Conservation (phyloP, 2,329 filamentous ascomycete species). For the Xylaria sp. region DNA sequence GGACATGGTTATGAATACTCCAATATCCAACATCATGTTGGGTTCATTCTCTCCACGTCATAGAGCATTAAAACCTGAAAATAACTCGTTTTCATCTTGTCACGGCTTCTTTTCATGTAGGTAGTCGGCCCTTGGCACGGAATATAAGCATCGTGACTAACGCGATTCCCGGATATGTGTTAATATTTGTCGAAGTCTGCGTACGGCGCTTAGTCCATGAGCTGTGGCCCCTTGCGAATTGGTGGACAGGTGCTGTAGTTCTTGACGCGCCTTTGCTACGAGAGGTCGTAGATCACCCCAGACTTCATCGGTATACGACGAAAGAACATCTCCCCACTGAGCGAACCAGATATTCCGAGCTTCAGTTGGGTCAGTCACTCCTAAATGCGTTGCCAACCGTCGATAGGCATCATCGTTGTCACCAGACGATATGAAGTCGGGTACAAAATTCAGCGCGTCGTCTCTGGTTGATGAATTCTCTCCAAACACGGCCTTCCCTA, state of each 20-base stretch:
- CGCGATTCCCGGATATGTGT: slow-evolving; percentile 34
- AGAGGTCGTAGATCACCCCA: slow-evolving; percentile 60
- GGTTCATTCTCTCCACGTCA: too few species aligned
- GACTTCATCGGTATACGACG: slow-evolving; percentile 58
- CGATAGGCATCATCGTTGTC: slow-evolving; percentile 13
- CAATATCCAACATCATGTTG: too few species aligned
- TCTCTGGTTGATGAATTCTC: slow-evolving; percentile 25
- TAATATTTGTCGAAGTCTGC: slow-evolving; percentile 38
- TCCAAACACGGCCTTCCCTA: slow-evolving; percentile 28
- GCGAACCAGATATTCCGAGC: slow-evolving; percentile 45
- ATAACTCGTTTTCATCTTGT: too few species aligned
- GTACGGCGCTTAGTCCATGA: slow-evolving; percentile 33
- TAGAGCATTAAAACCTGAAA: too few species aligned
- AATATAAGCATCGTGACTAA: slow-evolving; percentile 1
- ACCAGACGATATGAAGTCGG: slow-evolving; percentile 35
- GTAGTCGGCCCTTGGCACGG: neutral
- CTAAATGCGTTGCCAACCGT: slow-evolving; percentile 33
- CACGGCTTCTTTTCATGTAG: neutral
- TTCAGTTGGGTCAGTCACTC: slow-evolving; percentile 35
- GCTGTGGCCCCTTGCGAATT: slow-evolving; percentile 19
- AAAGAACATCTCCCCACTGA: slow-evolving; percentile 53
- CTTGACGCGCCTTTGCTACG: slow-evolving; percentile 50
- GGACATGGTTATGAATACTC: too few species aligned
- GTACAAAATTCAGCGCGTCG: slow-evolving; percentile 46
- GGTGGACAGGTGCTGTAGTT: slow-evolving; percentile 44